These are phyloP conservation scores for Amylostereum areolatum DNA, from an alignment of 1,284 basidiomycete species.

Conservation along the genomic window DNA sequence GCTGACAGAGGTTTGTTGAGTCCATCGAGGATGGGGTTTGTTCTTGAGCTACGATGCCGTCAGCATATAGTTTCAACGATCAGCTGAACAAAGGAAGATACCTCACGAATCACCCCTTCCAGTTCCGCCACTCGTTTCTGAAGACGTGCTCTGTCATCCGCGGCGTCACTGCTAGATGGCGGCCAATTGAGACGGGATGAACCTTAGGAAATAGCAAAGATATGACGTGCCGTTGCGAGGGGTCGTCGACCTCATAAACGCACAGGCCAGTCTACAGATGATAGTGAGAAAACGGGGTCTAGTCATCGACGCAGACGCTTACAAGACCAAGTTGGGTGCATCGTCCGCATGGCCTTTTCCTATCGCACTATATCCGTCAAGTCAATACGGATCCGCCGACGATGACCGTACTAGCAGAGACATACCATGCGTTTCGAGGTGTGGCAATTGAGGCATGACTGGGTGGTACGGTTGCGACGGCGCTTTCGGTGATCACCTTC, in stretches of 20 bases:
- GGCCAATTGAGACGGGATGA: background rate
- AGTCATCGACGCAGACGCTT: conserved; percentile 16
- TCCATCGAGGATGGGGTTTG: conserved; percentile 67
- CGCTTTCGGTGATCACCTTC: conserved; percentile 35
- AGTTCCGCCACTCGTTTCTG: conserved; percentile 76
- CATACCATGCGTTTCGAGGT: conserved; percentile 79
- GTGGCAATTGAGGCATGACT: conserved; percentile 64
- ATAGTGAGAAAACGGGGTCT: background rate
- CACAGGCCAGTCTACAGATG: conserved; percentile 65
- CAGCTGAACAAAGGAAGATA: conserved; percentile 19
- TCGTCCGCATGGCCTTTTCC: conserved; percentile 64
- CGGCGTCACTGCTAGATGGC: conserved; percentile 20
- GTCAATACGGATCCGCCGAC: background rate
- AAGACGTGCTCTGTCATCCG: conserved; percentile 60
- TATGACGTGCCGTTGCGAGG: conserved; percentile 40
- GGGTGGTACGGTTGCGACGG: conserved; percentile 59
- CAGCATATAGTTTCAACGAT: conserved; percentile 5
- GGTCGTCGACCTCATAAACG: conserved; percentile 81
- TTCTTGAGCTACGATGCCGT: conserved; percentile 43
- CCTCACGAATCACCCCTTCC: conserved; percentile 79
- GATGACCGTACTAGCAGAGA: conserved; percentile 1
- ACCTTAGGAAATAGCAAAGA: background rate
- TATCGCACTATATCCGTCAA: conserved; percentile 44
- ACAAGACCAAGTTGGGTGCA: conserved; percentile 72
- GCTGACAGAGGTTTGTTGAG: conserved; percentile 18